phyloP scores from a whole-genome alignment of 305 asterid species.

The Rubia tinctorum region DNA sequence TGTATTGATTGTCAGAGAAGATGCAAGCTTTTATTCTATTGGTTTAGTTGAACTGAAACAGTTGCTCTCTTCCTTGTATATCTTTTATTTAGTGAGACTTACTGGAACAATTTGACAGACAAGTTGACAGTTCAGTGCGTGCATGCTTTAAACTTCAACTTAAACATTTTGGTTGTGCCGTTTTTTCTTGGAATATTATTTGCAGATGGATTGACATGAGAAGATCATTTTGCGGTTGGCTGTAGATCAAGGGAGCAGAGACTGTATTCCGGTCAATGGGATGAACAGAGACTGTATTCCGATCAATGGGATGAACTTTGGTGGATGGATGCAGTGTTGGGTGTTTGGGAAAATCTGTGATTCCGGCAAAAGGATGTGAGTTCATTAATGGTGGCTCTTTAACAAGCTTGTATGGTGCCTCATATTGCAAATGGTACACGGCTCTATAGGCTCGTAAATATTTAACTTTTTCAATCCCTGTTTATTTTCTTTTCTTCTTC shows the following conservation, averaged over 20 bases:
- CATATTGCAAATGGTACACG: not conserved
- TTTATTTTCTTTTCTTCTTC: not conserved
- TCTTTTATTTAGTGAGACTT: not conserved
- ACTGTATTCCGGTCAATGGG: not conserved
- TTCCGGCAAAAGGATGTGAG: not conserved
- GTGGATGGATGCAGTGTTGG: not conserved
- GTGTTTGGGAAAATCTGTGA: not conserved
- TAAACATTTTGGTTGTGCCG: not conserved
- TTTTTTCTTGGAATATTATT: too few species aligned
- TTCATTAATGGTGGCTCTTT: not conserved
- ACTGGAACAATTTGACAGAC: not conserved
- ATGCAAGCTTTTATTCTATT: not conserved
- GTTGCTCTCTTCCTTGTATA: not conserved
- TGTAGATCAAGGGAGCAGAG: not conserved
- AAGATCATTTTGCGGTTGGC: not conserved
- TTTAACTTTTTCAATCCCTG: too few species aligned
- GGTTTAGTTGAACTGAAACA: not conserved
- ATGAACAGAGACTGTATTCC: too few species aligned
- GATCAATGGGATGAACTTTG: not conserved
- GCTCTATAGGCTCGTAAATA: too few species aligned
- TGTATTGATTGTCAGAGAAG: not conserved
- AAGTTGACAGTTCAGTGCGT: not conserved
- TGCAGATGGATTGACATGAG: not conserved
- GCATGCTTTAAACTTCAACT: not conserved
- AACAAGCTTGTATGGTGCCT: not conserved